Conservation (phyloP, 805 yeast species). For the Priceomyces fermenticarens region DNA sequence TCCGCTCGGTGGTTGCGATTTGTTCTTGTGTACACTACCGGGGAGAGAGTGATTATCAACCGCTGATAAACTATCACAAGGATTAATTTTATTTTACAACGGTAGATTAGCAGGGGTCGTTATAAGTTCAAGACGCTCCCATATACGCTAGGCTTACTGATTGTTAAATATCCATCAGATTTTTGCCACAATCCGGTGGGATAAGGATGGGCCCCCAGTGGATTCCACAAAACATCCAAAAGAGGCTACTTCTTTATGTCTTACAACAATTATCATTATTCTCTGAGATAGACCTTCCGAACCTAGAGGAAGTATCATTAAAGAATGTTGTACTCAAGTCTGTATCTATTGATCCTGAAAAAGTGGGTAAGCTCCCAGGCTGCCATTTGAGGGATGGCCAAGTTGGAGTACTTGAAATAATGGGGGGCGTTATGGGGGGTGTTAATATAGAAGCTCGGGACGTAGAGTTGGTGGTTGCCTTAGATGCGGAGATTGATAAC, state of each 20-base stretch:
- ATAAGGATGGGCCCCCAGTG: constrained; percentile 41
- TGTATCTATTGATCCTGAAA: constrained; percentile 70
- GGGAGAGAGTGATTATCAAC: too few relatives aligned
- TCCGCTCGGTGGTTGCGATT: too few relatives aligned
- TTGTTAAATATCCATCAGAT: too few relatives aligned
- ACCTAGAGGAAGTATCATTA: constrained; percentile 72
- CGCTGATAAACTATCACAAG: too few relatives aligned
- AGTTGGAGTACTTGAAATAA: constrained; percentile 51
- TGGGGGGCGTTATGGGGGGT: constrained; percentile 68
- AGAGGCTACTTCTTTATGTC: constrained; percentile 73
- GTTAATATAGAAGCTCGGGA: constrained; percentile 59
- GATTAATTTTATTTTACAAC: too few relatives aligned
- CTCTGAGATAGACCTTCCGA: constrained; percentile 77
- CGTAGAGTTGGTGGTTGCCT: constrained; percentile 43
- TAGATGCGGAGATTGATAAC: constrained; percentile 28
- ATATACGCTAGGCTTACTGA: too few relatives aligned
- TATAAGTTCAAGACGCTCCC: too few relatives aligned
- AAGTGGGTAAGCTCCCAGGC: constrained; percentile 62
- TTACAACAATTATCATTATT: constrained; percentile 79
- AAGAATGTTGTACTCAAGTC: constrained; percentile 51
- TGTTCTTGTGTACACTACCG: too few relatives aligned
- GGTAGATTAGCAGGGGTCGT: too few relatives aligned
- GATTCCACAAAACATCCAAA: constrained; percentile 85
- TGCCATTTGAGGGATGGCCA: constrained; percentile 59
- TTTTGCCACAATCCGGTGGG: too few relatives aligned